Percentiles rank a stretch among this genome's conserved stretches.
These are phyloP conservation scores for Fusarium zealandicum DNA, from an alignment of 2,329 filamentous ascomycete genomes.

Conservation along the genomic window DNA sequence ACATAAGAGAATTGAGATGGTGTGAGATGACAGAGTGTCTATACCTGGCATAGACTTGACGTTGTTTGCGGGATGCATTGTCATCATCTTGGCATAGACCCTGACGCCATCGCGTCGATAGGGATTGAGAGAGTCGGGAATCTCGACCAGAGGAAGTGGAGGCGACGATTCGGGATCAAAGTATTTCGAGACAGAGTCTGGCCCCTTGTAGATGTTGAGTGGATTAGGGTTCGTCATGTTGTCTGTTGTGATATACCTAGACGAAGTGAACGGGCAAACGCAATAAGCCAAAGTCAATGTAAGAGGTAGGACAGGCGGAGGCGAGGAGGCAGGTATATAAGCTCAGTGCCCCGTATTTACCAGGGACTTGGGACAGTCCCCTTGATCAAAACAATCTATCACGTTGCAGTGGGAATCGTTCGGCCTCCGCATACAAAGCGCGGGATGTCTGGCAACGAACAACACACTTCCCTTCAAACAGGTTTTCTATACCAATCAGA, in stretches of 20 bases:
- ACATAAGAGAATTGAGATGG: neutral
- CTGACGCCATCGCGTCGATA: slow-evolving; percentile 64
- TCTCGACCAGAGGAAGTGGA: slow-evolving; percentile 67
- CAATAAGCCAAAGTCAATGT: neutral
- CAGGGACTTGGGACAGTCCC: neutral
- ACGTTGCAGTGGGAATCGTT: slow-evolving; percentile 6
- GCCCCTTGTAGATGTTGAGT: slow-evolving; percentile 65
- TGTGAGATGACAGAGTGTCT: fast-evolving
- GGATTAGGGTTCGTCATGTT: slow-evolving; percentile 39
- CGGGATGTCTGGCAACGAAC: slow-evolving; percentile 9
- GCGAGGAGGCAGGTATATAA: neutral
- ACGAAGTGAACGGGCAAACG: too few species aligned
- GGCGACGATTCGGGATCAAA: slow-evolving; percentile 65
- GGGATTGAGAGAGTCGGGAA: slow-evolving; percentile 64
- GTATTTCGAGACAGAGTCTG: slow-evolving; percentile 63
- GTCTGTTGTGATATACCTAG: too few species aligned
- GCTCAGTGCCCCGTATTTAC: too few species aligned
- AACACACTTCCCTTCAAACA: slow-evolving; percentile 1
- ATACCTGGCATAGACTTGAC: slow-evolving; percentile 68
- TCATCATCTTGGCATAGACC: slow-evolving; percentile 73
- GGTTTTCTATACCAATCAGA: slow-evolving; percentile 6
- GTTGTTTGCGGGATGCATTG: slow-evolving; percentile 69
- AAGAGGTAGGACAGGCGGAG: neutral
- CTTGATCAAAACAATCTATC: neutral
- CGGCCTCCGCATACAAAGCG: neutral